Base-by-base conservation (phyloP, 257 asterid genomes). In the Hygrophila difformis region DNA sequence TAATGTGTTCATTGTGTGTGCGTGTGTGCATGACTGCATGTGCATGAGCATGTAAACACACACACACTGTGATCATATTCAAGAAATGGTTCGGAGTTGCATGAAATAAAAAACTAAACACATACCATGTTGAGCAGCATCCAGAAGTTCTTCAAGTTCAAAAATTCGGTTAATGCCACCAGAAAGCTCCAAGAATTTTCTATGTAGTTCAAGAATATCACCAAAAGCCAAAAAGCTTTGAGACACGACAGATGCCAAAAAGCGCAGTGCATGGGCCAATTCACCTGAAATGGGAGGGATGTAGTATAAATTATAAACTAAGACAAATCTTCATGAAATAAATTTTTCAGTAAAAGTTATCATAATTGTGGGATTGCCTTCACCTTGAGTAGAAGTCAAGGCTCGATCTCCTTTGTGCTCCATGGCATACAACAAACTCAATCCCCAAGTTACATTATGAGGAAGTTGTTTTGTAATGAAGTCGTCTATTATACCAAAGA, bases 171-270 rank as follows among this genome's bases (percentile, higher is more conserved):
- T 91, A 69, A 91, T 55, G 49, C 96, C 93, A 57, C 99, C 99
- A 56, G 99, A 86, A 36, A 91, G 99, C 80, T 86, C 96, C 44
- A 80, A 60, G 72, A 86, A 91, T 57, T 91, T 91, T 51, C 87
- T 72, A 41, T 91, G 81, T 23, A 91, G 87, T 81, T 91, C 99
- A 69, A 91, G 96, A 62, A 91, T 86, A 78, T 91, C 99, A 15
- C 99, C 99, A 63, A 91, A 91, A 43, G 99, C 99, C 72, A 91
- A 66, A 76, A 91, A 91, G 84, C 99, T 91, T 68, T 91, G 99
- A 65, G 99, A 91, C 24, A 91, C 99, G 47, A 91, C 96, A 62
- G 99, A 91, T 54, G 99, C 99, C 61, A 91, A 66, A 71, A 80
- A 91, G 55, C 99, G 76, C 62, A 91, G 66, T 20, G 99, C 96